Evolutionary conservation across 768 basidiomycete species (phyloP).

Genomic region (Tremella yokohamensis): DNA sequence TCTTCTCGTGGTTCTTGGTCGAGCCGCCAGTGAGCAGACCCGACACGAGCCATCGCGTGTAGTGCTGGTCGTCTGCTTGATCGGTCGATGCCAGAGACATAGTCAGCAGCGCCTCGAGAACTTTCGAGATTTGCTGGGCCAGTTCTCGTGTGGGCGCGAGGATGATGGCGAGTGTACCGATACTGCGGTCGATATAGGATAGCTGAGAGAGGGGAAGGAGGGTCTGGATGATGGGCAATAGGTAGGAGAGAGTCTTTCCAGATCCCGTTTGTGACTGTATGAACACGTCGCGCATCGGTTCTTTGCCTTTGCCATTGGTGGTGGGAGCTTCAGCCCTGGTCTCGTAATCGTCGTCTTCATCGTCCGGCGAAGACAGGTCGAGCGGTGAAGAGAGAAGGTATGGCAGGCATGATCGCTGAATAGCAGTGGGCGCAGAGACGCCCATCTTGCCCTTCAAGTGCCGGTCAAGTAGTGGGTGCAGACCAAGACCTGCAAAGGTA

Average conservation of each 20-base stretch:
- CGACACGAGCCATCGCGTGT: conserved; percentile 84
- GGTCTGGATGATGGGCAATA: conserved; percentile 91
- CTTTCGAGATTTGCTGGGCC: conserved; percentile 93
- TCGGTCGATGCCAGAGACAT: conserved; percentile 59
- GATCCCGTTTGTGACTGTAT: conserved; percentile 97
- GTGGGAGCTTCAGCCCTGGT: conserved; percentile 16
- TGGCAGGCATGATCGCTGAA: conserved; percentile 70
- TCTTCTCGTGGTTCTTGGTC: conserved; percentile 91
- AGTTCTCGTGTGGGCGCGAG: conserved; percentile 94
- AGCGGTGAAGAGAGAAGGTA: conserved; percentile 57
- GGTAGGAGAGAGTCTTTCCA: conserved; percentile 88
- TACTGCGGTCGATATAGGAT: conserved; percentile 91
- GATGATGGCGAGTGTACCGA: conserved; percentile 90
- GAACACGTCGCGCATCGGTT: conserved; percentile 66
- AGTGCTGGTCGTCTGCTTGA: conserved; percentile 41
- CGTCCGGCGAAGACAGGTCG: conserved; percentile 11
- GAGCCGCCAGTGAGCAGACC: conserved; percentile 92
- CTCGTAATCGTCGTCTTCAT: conserved; percentile 14
- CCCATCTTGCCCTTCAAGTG: conserved; percentile 77
- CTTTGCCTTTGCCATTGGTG: conserved; percentile 36
- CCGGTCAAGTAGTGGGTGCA: conserved; percentile 71
- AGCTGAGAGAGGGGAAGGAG: conserved; percentile 80
- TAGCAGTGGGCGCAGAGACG: conserved; percentile 80
- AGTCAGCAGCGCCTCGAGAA: conserved; percentile 75
- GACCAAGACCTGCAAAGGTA: conserved; percentile 74